A percentile compares a stretch with the other conserved stretches of the same genome.
These are phyloP conservation scores for Pythium plurisporium DNA, from an alignment of 352 stramenopile species.

Conservation along the genomic window DNA sequence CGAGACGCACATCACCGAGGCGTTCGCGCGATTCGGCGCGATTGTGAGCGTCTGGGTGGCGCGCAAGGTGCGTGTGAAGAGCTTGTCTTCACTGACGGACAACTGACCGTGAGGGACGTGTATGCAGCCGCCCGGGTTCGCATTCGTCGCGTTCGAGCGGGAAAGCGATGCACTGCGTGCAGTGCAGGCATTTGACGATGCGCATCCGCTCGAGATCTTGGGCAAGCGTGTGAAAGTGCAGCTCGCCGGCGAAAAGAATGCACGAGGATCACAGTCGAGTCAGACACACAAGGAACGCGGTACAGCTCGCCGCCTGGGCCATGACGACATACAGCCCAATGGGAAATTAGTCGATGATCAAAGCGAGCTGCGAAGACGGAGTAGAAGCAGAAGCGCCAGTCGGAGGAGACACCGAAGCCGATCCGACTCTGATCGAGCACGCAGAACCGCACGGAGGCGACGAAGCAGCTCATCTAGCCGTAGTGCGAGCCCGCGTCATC, in stretches of 20 bases:
- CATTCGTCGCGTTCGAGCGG: constrained; percentile 63
- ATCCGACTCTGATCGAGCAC: background rate
- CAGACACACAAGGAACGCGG: background rate
- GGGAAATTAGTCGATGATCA: no score
- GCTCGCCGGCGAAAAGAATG: constrained; percentile 46
- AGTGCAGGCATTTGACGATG: constrained; percentile 33
- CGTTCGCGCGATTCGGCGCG: constrained; percentile 58
- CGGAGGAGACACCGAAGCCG: background rate
- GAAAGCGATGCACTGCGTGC: constrained; percentile 42
- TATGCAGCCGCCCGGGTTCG: constrained; percentile 69
- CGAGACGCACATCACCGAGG: constrained; percentile 53
- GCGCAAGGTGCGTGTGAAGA: constrained; percentile 61
- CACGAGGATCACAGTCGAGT: background rate
- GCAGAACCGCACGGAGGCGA: background rate
- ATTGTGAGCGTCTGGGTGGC: constrained; percentile 76
- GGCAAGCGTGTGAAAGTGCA: constrained; percentile 73
- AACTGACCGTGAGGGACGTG: background rate
- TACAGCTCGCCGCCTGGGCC: no score
- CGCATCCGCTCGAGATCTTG: constrained; percentile 50
- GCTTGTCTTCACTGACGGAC: no score
- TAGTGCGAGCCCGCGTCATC: background rate
- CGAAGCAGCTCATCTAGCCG: background rate
- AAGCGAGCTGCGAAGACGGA: background rate
- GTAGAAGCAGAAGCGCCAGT: background rate
- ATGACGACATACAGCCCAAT: background rate